A percentile compares a stretch with the other conserved stretches of the same genome.
These are phyloP conservation scores for Sanguinoderma infundibulare DNA, from an alignment of 1,284 basidiomycete genomes.

Conservation along the genomic window DNA sequence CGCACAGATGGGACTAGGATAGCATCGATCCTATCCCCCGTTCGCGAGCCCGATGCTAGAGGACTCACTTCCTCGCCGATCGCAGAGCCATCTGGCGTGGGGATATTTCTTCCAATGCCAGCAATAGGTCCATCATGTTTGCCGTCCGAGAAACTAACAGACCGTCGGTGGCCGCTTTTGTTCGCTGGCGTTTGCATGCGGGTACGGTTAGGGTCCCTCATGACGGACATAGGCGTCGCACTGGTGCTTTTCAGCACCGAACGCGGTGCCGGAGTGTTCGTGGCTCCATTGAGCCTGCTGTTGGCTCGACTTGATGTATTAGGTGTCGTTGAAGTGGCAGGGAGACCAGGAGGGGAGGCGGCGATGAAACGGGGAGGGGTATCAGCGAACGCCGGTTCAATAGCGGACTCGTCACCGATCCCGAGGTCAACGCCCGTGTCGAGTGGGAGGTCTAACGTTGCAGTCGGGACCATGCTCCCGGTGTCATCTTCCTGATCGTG, in stretches of 20 bases:
- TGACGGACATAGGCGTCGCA: conserved; percentile 56
- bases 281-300: background rate
- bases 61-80: conserved; percentile 40
- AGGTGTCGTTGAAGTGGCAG: conserved; percentile 24
- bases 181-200: conserved; percentile 57
- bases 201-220: conserved; percentile 51
- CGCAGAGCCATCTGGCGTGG: conserved; percentile 37
- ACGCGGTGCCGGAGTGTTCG: conserved; percentile 50
- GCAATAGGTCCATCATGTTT: conserved; percentile 83
- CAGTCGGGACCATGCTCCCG: conserved; percentile 18
- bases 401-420: conserved; percentile 8
- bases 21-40: conserved; percentile 7
- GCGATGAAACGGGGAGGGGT: conserved; percentile 23
- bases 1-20: conserved; percentile 63
- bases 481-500: conserved; percentile 25
- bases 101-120: conserved; percentile 52
- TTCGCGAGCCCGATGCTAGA: conserved; percentile 15
- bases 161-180: conserved; percentile 61
- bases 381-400: conserved; percentile 25
- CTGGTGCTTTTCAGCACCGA: conserved; percentile 59
- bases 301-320: conserved; percentile 20
- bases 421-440: conserved; percentile 4
- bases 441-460: conserved; percentile 20
- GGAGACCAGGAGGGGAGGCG: conserved; percentile 3
- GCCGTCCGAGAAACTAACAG: conserved; percentile 95